phyloP scores from a whole-genome alignment of 345 rosid genomes.

The Rhizophora mangle region DNA sequence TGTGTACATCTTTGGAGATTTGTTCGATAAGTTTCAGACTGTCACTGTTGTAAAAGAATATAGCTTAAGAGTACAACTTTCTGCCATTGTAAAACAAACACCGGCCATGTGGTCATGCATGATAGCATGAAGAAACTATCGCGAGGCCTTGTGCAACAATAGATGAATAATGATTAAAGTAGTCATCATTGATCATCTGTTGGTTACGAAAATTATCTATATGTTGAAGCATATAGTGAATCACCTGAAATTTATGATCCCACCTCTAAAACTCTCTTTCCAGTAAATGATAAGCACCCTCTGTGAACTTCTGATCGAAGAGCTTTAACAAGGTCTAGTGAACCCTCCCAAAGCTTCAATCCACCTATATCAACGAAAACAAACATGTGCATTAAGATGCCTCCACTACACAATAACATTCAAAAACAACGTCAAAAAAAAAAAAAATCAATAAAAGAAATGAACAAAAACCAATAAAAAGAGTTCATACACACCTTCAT shows the following conservation, averaged over 20 bases:
- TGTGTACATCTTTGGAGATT: background rate
- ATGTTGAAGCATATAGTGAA: background rate
- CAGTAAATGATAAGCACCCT: constrained; percentile 46
- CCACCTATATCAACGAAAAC: constrained; percentile 51
- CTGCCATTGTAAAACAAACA: background rate
- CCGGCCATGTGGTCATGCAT: too few relatives aligned
- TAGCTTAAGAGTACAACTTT: too few relatives aligned
- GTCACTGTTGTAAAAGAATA: background rate
- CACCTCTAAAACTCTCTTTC: constrained; percentile 86
- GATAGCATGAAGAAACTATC: too few relatives aligned
- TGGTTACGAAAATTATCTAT: background rate
- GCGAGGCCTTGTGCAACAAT: too few relatives aligned
- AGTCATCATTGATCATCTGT: background rate
- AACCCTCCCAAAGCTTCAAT: constrained; percentile 96
- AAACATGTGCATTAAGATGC: background rate
- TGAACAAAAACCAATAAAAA: background rate
- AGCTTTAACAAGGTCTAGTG: constrained; percentile 83
- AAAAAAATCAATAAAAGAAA: background rate
- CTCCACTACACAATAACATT: background rate
- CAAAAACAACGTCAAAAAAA: background rate
- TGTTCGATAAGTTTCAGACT: background rate
- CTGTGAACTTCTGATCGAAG: constrained; percentile 53
- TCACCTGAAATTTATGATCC: constrained; percentile 32
- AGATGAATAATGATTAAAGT: background rate
- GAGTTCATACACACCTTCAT: constrained; percentile 57